Base-by-base conservation (phyloP, 2,329 filamentous ascomycete species). In the Grosmannia serpens region DNA sequence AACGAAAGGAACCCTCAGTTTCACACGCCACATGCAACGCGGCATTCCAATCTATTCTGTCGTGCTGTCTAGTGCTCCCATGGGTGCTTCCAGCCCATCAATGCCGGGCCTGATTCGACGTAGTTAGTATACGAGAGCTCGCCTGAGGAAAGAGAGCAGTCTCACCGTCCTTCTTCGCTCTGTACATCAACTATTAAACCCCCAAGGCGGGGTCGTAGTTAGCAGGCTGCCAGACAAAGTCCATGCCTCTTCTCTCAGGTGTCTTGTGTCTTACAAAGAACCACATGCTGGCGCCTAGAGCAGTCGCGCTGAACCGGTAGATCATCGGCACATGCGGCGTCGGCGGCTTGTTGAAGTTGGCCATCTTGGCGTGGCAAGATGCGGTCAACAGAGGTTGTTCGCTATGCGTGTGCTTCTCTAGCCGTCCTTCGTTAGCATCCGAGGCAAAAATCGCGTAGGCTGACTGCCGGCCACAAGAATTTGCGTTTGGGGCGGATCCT, bases 231-330 rank as follows among this genome's bases (percentile, higher is more conserved):
- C 26, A 27, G 8, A 22, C 20, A 29, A 8, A 20, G 13, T 50
- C 15, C 20, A 38, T 44, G 17, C 24, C 26, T 29, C 15, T 11
- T 27, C 26, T 15, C 15, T n/a, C 1, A 15, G 20, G 9, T 46
- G 60, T 26, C 63, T 61, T 83, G 9, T 46, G 60, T 26, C 63
- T 61, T 83, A 97, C 91, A 74, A 94, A 99, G 77, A 99, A 97
- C 94, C 94, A 99, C 94, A 97, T 99, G 76, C 88, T 89, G 58
- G 94, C 94, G 66, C 91, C 89, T 63, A 99, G 80, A 62, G 86
- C 89, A 51, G 90, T 96, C 53, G 89, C 92, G 60, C 86, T 82
- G 73, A 92, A 87, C 70, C 89, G 84, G 78, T 97, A 96, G 64
- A 96, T 70, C 55, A 73, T 72, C 46, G 76, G 75, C 62, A 80